Base-by-base conservation (phyloP, 2,329 filamentous ascomycete species). In the Aspergillus sp. region DNA sequence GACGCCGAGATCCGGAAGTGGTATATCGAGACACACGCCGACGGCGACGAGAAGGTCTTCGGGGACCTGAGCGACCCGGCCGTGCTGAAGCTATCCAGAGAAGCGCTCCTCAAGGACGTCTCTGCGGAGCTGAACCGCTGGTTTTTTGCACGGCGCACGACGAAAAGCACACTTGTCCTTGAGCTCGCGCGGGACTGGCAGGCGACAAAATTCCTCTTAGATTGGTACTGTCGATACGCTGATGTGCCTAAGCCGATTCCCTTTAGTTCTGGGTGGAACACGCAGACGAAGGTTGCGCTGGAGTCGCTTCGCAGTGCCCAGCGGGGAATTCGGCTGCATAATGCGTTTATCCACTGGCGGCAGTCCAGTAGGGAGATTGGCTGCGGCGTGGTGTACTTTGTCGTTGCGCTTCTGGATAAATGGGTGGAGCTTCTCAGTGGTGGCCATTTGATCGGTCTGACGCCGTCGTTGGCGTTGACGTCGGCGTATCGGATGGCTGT, bases 281-380 rank as follows among this genome's bases (percentile, higher is more conserved):
- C 83, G n/a, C 80, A 83, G 63, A 79, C 78, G 0, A 82, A 83
- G 64, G 81, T 82, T 2, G 82, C 80, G 8, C 68, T 83, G 20
- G 79, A 83, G 60, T 81, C 77, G 24, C 75, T 84, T 62, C 77
- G 77, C 40, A 80, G 80, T 57, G 77, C 80, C 3, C 80, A 83
- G 58, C 82, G 83, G 61, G 82, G 82, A 2, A 79, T 84, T 15
- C 75, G 79, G 24, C 73, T 84, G 15, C 82, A 85, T 67, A 84
- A 82, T 61, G 79, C 80, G 2, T 84, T 84, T 63, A 79, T 84
- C 24, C 82, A 83, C 59, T 84, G 82, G 80, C 79, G 82, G n/a
- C 82, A 82, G 58, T 80, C 81, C 5, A 80, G 80, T 39, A 76
- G 81, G 56, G 82, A 84, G 57, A 76, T 84, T 27, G 81, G 80